Evolutionary conservation across 2,329 filamentous ascomycete genomes (phyloP), one percentile per base, ranked within the genome.

Genomic region (Penicillium sp.): DNA sequence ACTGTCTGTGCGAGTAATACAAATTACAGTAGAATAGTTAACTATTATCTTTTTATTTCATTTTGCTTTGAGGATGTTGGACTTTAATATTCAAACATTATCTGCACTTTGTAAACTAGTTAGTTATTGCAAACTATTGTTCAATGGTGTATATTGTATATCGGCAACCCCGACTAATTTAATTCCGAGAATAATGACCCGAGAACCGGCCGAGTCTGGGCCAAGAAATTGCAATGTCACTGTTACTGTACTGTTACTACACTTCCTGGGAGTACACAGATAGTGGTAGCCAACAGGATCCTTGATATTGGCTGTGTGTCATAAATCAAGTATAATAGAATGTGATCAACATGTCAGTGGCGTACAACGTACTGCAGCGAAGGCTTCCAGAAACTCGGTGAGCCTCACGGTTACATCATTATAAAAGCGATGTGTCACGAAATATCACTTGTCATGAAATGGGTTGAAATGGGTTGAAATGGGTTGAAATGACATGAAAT

Each of bases 341-440:
- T 23, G 10, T 23, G 34, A 44, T 53, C 29, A 16, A 25, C 9
- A 33, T 33, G 51, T 39, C 29, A 47, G 54, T 56, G 54, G 54
- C 54, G 54, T 33, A 11, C 29, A 31, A 11, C 5, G 3, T 10
- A 47, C 41, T 73, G 71, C 71, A 71, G 54, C 68, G 70, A 72
- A 73, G 61, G 33, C 44, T 73, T 73, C 71, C 68, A 72, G 71
- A 73, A 73, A 55, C 60, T 64, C 59, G 59, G 51, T 56, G 54
- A 59, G 57, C 51, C 53, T 54, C 57, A 58, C 40, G 11, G 44
- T 55, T 61, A 54, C 57, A 61, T 61, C 54, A 56, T 58, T n/a
- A 16, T 16, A 34, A 52, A 4, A 44, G 7, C 8, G 11, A 19
- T 51, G 38, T 29, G 47, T 27, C 23, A 44, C 10, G 41, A n/a